Conservation (phyloP, 2,329 filamentous ascomycete genomes). For the Pestalotiopsis sp. region DNA sequence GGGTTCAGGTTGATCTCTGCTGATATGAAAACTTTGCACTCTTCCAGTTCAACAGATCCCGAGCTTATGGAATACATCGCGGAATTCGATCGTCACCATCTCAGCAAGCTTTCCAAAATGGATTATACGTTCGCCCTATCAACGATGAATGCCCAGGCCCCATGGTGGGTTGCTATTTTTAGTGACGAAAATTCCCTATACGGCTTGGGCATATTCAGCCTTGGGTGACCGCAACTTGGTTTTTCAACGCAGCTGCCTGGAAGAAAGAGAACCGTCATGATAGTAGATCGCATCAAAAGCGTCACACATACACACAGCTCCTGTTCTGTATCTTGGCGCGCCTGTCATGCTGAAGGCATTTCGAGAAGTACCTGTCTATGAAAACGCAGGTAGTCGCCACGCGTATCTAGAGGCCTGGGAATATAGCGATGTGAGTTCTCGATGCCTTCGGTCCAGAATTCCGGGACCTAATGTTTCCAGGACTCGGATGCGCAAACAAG, state of each 20-base stretch:
- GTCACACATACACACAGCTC: too few relatives aligned
- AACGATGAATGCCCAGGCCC: background rate
- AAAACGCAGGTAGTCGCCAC: background rate
- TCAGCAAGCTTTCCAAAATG: too few relatives aligned
- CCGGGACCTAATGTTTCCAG: background rate
- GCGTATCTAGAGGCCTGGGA: background rate
- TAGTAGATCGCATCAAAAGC: too few relatives aligned
- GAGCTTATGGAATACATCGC: too few relatives aligned
- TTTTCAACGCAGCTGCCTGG: background rate
- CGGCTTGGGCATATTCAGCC: background rate
- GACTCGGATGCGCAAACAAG: background rate
- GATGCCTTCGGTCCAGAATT: background rate
- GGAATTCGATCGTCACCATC: too few relatives aligned
- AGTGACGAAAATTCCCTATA: background rate
- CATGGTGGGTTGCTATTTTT: background rate
- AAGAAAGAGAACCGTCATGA: background rate
- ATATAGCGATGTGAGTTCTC: background rate
- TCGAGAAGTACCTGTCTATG: background rate
- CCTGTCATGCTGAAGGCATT: background rate
- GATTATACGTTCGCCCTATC: too few relatives aligned
- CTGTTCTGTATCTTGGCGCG: background rate
- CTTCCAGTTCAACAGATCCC: too few relatives aligned
- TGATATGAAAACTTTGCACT: too few relatives aligned
- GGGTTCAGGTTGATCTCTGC: too few relatives aligned
- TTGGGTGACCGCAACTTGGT: background rate